A percentile compares a stretch with the other conserved stretches of the same genome.
Evolutionary conservation across 1,284 basidiomycete genomes (phyloP).

Genomic region (Sanghuangporus baumii): DNA sequence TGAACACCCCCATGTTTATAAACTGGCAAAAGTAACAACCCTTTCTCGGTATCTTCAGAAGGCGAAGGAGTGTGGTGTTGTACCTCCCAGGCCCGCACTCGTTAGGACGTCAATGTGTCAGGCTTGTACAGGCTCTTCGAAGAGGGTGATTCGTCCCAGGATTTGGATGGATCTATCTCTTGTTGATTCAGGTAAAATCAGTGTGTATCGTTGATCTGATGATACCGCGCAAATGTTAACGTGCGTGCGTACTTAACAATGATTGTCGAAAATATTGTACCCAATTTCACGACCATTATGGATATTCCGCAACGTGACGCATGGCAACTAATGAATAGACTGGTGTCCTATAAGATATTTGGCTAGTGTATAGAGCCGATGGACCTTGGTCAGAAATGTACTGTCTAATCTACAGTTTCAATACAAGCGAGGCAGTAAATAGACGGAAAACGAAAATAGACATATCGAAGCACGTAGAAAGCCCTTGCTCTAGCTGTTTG

Average conservation of each 20-base stretch:
- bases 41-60: slow-evolving; percentile 6
- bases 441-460: too few species aligned
- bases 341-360: too few species aligned
- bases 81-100: neutral
- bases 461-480: neutral
- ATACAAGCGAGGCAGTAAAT: too few species aligned
- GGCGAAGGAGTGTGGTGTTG: neutral
- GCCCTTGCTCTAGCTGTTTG: neutral
- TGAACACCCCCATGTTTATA: neutral
- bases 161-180: neutral
- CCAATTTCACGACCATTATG: neutral
- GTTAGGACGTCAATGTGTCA: neutral
- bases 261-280: neutral
- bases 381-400: too few species aligned
- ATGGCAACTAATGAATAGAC: too few species aligned
- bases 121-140: neutral
- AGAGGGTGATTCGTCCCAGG: neutral
- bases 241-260: neutral
- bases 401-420: too few species aligned
- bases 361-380: too few species aligned
- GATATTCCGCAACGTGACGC: too few species aligned
- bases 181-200: too few species aligned
- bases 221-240: too few species aligned
- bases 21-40: neutral
- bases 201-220: too few species aligned